Percentiles rank a stretch among this genome's conserved stretches.
Evolutionary conservation across 345 rosid genomes (phyloP).

Genomic region (Hirschfeldia incana): DNA sequence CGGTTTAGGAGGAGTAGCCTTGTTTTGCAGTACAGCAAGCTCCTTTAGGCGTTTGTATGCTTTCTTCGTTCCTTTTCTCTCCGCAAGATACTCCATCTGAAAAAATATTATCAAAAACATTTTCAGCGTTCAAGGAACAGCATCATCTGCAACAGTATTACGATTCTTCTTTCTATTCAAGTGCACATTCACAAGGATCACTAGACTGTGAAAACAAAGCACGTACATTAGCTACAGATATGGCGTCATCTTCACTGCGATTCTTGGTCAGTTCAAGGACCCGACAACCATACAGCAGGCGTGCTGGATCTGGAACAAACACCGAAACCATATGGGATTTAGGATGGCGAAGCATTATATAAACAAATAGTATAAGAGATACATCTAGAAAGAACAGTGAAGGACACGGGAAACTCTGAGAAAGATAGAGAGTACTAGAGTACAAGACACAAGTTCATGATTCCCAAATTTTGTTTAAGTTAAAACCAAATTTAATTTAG

Average conservation of each 20-base stretch:
- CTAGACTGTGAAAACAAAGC: not conserved
- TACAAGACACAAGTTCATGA: no score
- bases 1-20: constrained; percentile 77
- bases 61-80: constrained; percentile 63
- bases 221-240: constrained; percentile 74
- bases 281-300: constrained; percentile 62
- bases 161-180: no score
- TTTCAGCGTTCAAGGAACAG: not conserved
- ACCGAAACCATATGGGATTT: constrained; percentile 46
- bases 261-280: constrained; percentile 76
- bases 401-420: not conserved
- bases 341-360: constrained; percentile 18
- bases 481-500: no score
- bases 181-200: not conserved
- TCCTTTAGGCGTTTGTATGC: constrained; percentile 70
- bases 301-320: constrained; percentile 78
- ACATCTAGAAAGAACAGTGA: not conserved
- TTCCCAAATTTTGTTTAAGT: no score
- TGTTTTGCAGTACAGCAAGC: constrained; percentile 64
- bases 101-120: not conserved
- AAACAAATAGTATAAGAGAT: not conserved
- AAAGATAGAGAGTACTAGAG: no score
- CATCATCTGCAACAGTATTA: not conserved
- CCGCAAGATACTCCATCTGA: constrained; percentile 73
- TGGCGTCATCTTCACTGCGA: constrained; percentile 73